Evolutionary conservation across 345 rosid species (phyloP), one percentile per base, ranked within the genome.

Genomic region (thale cress (Arabidopsis thaliana)): DNA sequence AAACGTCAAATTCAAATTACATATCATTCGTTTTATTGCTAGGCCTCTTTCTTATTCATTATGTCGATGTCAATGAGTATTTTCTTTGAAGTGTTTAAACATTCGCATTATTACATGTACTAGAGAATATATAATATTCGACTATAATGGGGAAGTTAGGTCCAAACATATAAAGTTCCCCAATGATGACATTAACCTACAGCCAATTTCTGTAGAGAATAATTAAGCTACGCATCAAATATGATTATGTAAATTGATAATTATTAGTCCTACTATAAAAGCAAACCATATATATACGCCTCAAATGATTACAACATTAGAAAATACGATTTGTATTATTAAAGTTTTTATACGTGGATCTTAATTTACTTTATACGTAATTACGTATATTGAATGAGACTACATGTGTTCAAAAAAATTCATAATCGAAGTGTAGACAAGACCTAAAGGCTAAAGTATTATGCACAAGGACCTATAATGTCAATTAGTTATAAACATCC

Each of bases 241-340:
- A 69, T 69, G 75, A 76, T 61, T 61, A 62, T 45, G 58, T 24
- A 16, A 36, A 33, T 12, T 52, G 50, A 52, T 36, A 1, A 42
- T 60, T 42, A 62, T 60, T 69, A 69, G 64, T 52, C 63, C 40
- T 60, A 50, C 40, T 55, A 61, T 4, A 14, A 76, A 76, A 53
- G 75, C 69, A 69, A 23, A 68, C 49, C 62, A 50, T 59, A 30
- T 46, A 11, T 51, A 24, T 51, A 61, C 62, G 24, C 64, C 50
- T 76, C 64, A 44, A 69, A 76, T 76, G 64, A 76, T 76, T 76
- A 69, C 50, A 69, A 34, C 65, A 51, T 53, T 45, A 60, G 57
- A 76, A 69, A 61, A 51, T 61, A 76, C 65, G 41, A 60, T 41
- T 50, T 61, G 46, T 11, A 42, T 51, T 38, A 41, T 32, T n/a